Conservation (phyloP, 176 grass and related monocot species). For the Pharus latifolius region DNA sequence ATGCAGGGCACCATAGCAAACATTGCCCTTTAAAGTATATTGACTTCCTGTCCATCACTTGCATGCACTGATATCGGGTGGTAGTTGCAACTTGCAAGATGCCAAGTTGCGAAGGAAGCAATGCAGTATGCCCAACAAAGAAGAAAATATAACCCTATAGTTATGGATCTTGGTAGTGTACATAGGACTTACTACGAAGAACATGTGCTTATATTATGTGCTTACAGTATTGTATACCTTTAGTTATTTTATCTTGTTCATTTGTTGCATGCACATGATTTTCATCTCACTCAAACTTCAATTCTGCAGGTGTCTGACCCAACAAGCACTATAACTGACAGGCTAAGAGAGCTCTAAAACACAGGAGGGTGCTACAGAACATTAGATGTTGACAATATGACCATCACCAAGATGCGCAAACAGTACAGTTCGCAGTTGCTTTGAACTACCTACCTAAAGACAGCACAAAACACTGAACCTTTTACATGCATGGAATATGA, state of each 20-base stretch:
- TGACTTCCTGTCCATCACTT: neutral
- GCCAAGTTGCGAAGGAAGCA: neutral
- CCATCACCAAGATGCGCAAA: neutral
- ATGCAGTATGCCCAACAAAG: too few relatives aligned
- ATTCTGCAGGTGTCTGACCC: slow-evolving; percentile 3
- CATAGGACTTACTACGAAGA: neutral
- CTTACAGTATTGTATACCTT: neutral
- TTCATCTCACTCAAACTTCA: neutral
- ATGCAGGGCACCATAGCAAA: neutral
- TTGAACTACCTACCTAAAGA: neutral
- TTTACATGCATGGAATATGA: neutral
- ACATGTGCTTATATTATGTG: neutral
- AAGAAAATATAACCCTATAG: too few relatives aligned
- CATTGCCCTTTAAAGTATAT: neutral
- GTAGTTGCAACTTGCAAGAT: too few relatives aligned
- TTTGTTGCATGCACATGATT: neutral
- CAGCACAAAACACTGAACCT: neutral
- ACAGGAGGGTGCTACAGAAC: too few relatives aligned
- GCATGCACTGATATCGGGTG: neutral
- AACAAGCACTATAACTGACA: slow-evolving; percentile 4
- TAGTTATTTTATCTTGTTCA: neutral
- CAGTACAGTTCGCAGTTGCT: neutral
- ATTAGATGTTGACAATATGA: neutral
- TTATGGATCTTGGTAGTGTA: too few relatives aligned
- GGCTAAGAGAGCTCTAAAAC: slow-evolving; percentile 12